phyloP scores from a whole-genome alignment of 805 yeast species.

The Barnettozyma californica region DNA sequence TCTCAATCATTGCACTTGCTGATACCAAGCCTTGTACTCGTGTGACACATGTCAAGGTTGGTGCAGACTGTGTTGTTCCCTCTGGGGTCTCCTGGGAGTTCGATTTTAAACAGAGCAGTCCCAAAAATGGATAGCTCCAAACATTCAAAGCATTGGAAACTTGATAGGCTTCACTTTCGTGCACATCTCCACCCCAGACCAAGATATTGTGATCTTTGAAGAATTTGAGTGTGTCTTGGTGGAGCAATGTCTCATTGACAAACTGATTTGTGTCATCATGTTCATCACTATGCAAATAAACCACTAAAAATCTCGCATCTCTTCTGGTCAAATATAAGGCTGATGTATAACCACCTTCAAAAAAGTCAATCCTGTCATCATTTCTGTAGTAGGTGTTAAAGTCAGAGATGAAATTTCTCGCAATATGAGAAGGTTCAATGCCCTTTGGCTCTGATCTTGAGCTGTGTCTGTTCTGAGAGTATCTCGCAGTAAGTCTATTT shows the following conservation, averaged over 20 bases:
- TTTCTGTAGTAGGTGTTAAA: constrained; percentile 42
- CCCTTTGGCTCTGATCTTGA: constrained; percentile 30
- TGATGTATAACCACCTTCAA: constrained; percentile 74
- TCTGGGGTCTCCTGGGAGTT: constrained; percentile 45
- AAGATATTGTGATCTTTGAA: constrained; percentile 47
- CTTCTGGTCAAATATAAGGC: constrained; percentile 68
- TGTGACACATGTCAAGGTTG: constrained; percentile 56
- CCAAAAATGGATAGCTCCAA: constrained; percentile 76
- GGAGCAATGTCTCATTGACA: constrained; percentile 48
- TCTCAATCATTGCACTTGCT: constrained; percentile 37
- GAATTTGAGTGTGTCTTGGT: constrained; percentile 42
- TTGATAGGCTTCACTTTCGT: constrained; percentile 79
- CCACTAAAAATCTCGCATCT: constrained; percentile 65
- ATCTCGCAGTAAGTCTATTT: constrained; percentile 31
- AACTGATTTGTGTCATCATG: constrained; percentile 57
- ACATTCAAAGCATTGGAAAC: constrained; percentile 71
- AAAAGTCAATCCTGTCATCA: constrained; percentile 31
- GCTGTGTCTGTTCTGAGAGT: constrained; percentile 34
- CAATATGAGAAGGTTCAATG: constrained; percentile 49
- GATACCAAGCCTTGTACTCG: constrained; percentile 55
- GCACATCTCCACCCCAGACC: constrained; percentile 85
- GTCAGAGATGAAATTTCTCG: constrained; percentile 43
- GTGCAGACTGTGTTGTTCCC: constrained; percentile 47
- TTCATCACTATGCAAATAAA: constrained; percentile 67
- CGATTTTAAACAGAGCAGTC: constrained; percentile 65